Evolutionary conservation across 129 eudicot species (phyloP).

Genomic region (Smallanthus sonchifolius): DNA sequence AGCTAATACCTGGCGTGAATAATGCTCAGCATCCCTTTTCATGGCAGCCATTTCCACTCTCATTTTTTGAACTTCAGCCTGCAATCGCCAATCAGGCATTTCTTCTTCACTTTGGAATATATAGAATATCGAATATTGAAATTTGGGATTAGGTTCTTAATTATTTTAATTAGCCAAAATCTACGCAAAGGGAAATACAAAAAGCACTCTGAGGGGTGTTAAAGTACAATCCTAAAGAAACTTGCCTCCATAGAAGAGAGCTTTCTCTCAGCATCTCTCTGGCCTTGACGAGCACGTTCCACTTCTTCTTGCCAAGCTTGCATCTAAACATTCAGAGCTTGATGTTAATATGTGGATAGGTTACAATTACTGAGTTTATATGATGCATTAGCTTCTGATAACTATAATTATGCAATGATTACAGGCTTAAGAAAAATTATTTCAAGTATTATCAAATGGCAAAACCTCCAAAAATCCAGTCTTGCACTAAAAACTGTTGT

Average conservation of each 20-base stretch:
- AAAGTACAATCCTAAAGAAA: conserved; percentile 14
- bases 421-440: neutral
- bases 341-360: conserved; percentile 3
- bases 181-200: neutral
- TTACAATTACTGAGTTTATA: conserved; percentile 7
- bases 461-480: neutral
- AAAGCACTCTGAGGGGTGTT: neutral
- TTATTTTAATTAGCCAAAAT: neutral
- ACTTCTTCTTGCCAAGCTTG: conserved; percentile 99
- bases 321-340: conserved; percentile 41
- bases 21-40: conserved; percentile 99
- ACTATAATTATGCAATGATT: conserved; percentile 10
- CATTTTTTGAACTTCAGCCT: conserved; percentile 96
- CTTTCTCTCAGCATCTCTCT: conserved; percentile 97
- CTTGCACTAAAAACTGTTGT: neutral
- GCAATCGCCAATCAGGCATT: conserved; percentile 12
- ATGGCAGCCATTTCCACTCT: conserved; percentile 98
- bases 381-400: conserved; percentile 7
- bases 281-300: conserved; percentile 96
- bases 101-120: conserved; percentile 12
- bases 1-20: conserved; percentile 78
- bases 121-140: neutral
- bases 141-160: conserved; percentile 2
- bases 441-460: conserved; percentile 4
- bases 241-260: conserved; percentile 92